Percentiles rank a stretch among this genome's conserved stretches.
Evolutionary conservation across 2,329 filamentous ascomycete species (phyloP).

Genomic region (Colletotrichum tropicale): DNA sequence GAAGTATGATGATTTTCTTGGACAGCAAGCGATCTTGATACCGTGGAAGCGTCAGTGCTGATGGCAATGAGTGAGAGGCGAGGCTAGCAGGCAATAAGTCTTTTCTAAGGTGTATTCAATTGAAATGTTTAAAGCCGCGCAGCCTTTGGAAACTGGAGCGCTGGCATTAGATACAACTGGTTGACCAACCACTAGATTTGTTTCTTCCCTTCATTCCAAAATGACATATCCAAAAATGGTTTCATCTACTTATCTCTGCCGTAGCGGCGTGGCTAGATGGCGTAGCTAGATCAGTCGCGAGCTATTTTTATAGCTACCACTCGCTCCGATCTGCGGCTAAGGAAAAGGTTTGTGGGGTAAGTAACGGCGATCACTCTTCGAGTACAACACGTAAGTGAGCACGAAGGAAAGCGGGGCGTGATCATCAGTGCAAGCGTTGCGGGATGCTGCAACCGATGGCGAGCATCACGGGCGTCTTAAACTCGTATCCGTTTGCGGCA

Average conservation of each 20-base stretch:
- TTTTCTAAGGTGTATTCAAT: background rate
- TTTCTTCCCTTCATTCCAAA: background rate
- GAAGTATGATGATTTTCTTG: background rate
- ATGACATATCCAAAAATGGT: background rate
- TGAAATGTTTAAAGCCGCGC: background rate
- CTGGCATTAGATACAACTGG: background rate
- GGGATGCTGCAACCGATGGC: background rate
- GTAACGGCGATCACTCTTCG: background rate
- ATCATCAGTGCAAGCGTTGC: background rate
- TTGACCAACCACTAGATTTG: background rate
- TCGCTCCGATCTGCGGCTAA: background rate
- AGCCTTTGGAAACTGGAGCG: background rate
- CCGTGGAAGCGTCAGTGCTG: background rate
- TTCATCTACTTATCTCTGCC: background rate
- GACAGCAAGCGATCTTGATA: background rate
- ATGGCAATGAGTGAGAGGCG: background rate
- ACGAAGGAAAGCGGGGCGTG: background rate
- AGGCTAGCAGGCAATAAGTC: background rate
- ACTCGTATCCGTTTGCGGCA: background rate
- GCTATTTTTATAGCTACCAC: background rate
- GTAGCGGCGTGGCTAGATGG: background rate
- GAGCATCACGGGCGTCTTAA: background rate
- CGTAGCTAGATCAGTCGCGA: background rate
- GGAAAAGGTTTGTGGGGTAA: background rate
- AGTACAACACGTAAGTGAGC: background rate